Conservation (phyloP, 768 basidiomycete genomes). For the Boletus rubroflammeus region DNA sequence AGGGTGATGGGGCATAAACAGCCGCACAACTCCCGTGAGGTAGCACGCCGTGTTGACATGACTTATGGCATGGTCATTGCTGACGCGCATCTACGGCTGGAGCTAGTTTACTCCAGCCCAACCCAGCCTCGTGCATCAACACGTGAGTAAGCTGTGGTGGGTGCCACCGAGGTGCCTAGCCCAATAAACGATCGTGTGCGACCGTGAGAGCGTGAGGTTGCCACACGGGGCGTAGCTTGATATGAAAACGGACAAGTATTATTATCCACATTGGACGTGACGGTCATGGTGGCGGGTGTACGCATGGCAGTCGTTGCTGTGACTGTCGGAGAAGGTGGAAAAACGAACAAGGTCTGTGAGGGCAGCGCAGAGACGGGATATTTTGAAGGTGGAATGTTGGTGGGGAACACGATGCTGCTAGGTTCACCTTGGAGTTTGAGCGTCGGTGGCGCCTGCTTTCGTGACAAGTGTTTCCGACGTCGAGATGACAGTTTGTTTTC, state of each 20-base stretch:
- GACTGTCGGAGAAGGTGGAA: constrained; percentile 73
- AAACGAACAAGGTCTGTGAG: constrained; percentile 83
- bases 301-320: constrained; percentile 42
- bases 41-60: constrained; percentile 6
- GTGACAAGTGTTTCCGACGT: constrained; percentile 47
- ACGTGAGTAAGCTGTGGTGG: constrained; percentile 78
- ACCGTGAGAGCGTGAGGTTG: constrained; percentile 62
- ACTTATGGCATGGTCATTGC: constrained; percentile 8
- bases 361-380: constrained; percentile 43
- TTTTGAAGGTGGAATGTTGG: constrained; percentile 20
- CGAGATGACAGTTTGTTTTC: constrained; percentile 32
- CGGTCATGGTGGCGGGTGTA: constrained; percentile 79
- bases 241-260: constrained; percentile 52
- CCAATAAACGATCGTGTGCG: constrained; percentile 74
- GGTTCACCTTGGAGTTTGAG: constrained; percentile 43
- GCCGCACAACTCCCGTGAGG: constrained; percentile 9
- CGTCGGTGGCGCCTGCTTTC: constrained; percentile 54
- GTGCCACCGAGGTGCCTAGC: constrained; percentile 60
- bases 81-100: constrained; percentile 3
- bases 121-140: constrained; percentile 84
- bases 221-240: constrained; percentile 63
- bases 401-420: constrained; percentile 28
- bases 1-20: constrained; percentile 14
- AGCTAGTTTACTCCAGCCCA: constrained; percentile 41
- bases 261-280: constrained; percentile 57